phyloP scores from a whole-genome alignment of 2,329 filamentous ascomycete genomes.

The Annulohypoxylon truncatum region DNA sequence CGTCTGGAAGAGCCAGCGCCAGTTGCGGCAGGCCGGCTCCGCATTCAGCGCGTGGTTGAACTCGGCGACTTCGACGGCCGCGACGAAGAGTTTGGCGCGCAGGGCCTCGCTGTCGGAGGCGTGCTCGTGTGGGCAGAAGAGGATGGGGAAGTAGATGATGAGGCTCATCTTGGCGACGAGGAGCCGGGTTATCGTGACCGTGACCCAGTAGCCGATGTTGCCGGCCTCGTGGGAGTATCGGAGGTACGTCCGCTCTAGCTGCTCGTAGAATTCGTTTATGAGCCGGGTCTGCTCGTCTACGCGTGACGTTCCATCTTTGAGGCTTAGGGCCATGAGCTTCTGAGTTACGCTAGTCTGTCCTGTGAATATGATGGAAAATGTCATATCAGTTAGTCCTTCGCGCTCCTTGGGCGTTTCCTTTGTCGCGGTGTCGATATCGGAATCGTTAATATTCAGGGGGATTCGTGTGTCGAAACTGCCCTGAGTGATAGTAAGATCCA shows the following conservation, averaged over 20 bases:
- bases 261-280: constrained; percentile 39
- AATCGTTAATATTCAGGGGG: constrained; percentile 62
- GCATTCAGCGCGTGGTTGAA: constrained; percentile 74
- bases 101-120: constrained; percentile 71
- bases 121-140: constrained; percentile 67
- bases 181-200: constrained; percentile 71
- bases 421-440: constrained; percentile 56
- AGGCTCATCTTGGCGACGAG: constrained; percentile 84
- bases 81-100: constrained; percentile 76
- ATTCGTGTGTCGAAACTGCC: constrained; percentile 69
- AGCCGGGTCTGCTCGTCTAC: constrained; percentile 55
- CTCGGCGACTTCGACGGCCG: constrained; percentile 80
- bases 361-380: constrained; percentile 54
- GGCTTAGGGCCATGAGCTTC: constrained; percentile 52
- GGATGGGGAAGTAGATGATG: constrained; percentile 79
- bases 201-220: constrained; percentile 54
- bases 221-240: constrained; percentile 51
- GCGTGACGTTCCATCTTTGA: constrained; percentile 44
- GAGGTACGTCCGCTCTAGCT: constrained; percentile 57
- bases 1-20: constrained; percentile 62
- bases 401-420: constrained; percentile 52
- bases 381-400: constrained; percentile 60
- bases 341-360: constrained; percentile 53
- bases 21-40: constrained; percentile 62
- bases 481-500: constrained; percentile 68